Percentiles rank a stretch among this genome's conserved stretches.
Conservation (phyloP, 371 early-diverging fungal genomes). For the Mucor saturninus region DNA sequence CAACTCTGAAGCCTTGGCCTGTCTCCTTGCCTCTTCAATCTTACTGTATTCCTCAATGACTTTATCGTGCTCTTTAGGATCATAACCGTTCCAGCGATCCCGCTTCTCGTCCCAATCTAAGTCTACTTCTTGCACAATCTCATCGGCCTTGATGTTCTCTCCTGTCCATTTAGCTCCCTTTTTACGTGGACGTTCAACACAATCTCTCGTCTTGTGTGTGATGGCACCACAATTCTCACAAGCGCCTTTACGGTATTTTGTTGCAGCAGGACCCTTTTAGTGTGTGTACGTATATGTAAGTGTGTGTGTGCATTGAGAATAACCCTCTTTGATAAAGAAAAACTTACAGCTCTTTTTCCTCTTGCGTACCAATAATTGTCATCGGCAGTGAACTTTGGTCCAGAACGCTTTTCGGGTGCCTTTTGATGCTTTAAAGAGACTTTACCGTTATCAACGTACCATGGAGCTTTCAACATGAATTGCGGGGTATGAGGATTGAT, state of each 20-base stretch:
- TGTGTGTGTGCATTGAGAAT: background rate
- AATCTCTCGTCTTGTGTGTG: constrained; percentile 92
- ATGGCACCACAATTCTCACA: constrained; percentile 97
- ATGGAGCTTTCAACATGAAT: constrained; percentile 95
- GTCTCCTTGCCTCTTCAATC: constrained; percentile 86
- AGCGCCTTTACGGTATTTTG: constrained; percentile 93
- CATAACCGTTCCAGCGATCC: constrained; percentile 98
- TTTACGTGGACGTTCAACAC: constrained; percentile 93
- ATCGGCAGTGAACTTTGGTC: constrained; percentile 42
- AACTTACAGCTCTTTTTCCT: constrained; percentile 72
- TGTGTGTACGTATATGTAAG: background rate
- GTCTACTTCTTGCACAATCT: constrained; percentile 79
- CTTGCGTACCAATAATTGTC: constrained; percentile 84
- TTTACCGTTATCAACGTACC: constrained; percentile 92
- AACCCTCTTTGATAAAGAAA: background rate
- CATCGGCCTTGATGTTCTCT: constrained; percentile 84
- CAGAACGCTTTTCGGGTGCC: constrained; percentile 48
- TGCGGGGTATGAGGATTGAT: constrained; percentile 99
- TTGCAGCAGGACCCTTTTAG: constrained; percentile 75
- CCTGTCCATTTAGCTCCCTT: constrained; percentile 90
- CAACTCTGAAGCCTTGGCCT: constrained; percentile 79
- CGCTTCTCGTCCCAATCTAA: constrained; percentile 94
- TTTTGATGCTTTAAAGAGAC: constrained; percentile 92
- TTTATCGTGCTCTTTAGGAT: constrained; percentile 82
- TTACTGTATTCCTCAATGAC: constrained; percentile 88